A percentile compares a stretch with the other conserved stretches of the same genome.
phyloP scores from a whole-genome alignment of 768 basidiomycete species.

The Xerocomellus amylosporus region DNA sequence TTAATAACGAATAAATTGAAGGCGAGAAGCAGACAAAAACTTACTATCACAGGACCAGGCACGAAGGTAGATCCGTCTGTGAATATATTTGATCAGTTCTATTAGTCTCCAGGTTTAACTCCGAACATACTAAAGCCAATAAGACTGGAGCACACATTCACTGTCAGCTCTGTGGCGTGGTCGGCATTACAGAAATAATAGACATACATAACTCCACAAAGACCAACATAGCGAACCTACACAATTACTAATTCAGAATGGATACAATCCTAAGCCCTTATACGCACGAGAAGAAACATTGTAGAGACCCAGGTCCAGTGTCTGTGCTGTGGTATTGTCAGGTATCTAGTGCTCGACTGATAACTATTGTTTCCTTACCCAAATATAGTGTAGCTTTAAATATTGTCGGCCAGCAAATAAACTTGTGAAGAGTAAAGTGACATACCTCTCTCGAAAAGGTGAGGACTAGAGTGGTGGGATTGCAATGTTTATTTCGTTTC shows the following conservation, averaged over 20 bases:
- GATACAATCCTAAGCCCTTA: too few relatives aligned
- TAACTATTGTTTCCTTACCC: constrained; percentile 1
- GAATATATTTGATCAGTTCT: neutral
- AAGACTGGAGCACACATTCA: neutral
- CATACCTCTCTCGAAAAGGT: neutral
- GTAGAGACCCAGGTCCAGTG: constrained; percentile 11
- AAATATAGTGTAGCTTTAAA: constrained; percentile 10
- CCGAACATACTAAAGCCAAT: neutral
- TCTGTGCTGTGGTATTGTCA: neutral
- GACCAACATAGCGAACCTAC: constrained; percentile 6
- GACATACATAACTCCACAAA: constrained; percentile 4
- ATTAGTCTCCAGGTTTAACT: neutral
- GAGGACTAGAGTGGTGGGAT: neutral
- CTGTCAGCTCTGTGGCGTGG: neutral
- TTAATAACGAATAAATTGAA: neutral
- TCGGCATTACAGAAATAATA: neutral
- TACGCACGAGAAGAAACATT: constrained; percentile 4
- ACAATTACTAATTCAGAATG: neutral
- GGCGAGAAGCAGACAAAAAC: neutral
- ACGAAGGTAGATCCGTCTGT: neutral
- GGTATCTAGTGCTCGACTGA: accelerated
- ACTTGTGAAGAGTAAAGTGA: neutral
- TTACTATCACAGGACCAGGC: neutral
- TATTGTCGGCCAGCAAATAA: neutral
- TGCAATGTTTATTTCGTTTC: neutral